Conservation (phyloP, 2,329 filamentous ascomycete species). For the Penicillium sp. region DNA sequence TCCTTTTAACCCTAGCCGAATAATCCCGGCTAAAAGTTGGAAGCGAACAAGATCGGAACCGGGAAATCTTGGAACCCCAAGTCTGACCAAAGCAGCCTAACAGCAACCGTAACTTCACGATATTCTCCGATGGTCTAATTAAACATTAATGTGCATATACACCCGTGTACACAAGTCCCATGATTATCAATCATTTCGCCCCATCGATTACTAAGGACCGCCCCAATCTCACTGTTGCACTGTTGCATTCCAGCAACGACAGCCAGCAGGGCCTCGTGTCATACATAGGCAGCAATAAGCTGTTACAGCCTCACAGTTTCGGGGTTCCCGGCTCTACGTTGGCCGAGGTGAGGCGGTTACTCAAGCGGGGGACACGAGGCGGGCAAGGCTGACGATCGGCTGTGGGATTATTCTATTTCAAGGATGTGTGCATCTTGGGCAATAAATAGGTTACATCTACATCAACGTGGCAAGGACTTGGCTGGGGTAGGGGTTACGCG, state of each 20-base stretch:
- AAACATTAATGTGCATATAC: not conserved
- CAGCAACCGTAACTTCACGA: not conserved
- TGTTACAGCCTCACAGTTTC: conserved; percentile 6
- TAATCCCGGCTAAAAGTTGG: not conserved
- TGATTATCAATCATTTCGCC: not conserved
- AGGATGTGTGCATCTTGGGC: not conserved
- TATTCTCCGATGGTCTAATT: not conserved
- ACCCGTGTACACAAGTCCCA: not conserved
- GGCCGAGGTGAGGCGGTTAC: not conserved
- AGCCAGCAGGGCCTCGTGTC: not conserved
- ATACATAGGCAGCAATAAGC: conserved; percentile 3
- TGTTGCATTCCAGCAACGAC: not conserved
- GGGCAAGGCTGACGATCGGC: conserved; percentile 10
- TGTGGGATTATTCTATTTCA: conserved; percentile 5
- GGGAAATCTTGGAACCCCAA: no score
- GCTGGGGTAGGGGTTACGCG: not conserved
- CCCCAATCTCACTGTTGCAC: not conserved
- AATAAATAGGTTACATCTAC: conserved; percentile 1
- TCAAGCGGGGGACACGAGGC: conserved; percentile 12
- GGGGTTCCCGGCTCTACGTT: not conserved
- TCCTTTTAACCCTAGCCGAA: not conserved
- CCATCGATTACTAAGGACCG: not conserved
- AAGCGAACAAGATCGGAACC: not conserved
- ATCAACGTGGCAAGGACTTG: conserved; percentile 6
- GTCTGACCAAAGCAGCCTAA: not conserved